Evolutionary conservation across 176 grass and related monocot species (phyloP).

Genomic region (Puya raimondii): DNA sequence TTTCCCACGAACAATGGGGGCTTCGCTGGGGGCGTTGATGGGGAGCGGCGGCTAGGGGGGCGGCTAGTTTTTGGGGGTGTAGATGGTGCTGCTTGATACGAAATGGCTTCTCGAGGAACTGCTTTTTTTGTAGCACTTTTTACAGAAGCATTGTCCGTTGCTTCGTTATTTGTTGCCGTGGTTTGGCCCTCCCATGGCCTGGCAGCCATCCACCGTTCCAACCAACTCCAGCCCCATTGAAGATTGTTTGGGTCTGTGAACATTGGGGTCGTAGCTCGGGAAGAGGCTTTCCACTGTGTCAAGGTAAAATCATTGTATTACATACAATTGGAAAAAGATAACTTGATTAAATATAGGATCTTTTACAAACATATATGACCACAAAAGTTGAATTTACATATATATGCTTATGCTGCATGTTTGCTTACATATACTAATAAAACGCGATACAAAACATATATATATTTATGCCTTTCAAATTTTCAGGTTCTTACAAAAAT

Average conservation of each 20-base stretch:
- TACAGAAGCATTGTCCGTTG: slow-evolving; percentile 17
- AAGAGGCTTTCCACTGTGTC: slow-evolving; percentile 73
- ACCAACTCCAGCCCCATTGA: slow-evolving; percentile 97
- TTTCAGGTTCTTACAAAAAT: too few relatives aligned
- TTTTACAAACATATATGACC: not conserved
- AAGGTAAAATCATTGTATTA: slow-evolving; percentile 2
- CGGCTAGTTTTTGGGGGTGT: slow-evolving; percentile 49
- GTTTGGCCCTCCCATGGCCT: slow-evolving; percentile 55
- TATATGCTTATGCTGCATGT: too few relatives aligned
- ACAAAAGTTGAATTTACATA: not conserved
- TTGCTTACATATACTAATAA: too few relatives aligned
- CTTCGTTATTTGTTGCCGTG: slow-evolving; percentile 38
- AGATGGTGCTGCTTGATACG: slow-evolving; percentile 30
- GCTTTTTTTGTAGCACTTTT: slow-evolving; percentile 17
- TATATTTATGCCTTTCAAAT: too few relatives aligned
- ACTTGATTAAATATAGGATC: not conserved
- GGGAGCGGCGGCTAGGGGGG: slow-evolving; percentile 49
- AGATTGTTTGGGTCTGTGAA: slow-evolving; percentile 75
- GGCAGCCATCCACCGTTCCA: slow-evolving; percentile 83
- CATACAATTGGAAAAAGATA: slow-evolving; percentile 1
- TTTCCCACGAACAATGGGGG: slow-evolving; percentile 34
- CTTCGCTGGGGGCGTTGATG: slow-evolving; percentile 55
- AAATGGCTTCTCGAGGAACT: slow-evolving; percentile 18
- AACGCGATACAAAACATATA: too few relatives aligned
- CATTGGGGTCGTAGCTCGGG: slow-evolving; percentile 34